A percentile compares a stretch with the other conserved stretches of the same genome.
phyloP scores from a whole-genome alignment of 2,329 filamentous ascomycete species.

The Aspergillus floridensis region DNA sequence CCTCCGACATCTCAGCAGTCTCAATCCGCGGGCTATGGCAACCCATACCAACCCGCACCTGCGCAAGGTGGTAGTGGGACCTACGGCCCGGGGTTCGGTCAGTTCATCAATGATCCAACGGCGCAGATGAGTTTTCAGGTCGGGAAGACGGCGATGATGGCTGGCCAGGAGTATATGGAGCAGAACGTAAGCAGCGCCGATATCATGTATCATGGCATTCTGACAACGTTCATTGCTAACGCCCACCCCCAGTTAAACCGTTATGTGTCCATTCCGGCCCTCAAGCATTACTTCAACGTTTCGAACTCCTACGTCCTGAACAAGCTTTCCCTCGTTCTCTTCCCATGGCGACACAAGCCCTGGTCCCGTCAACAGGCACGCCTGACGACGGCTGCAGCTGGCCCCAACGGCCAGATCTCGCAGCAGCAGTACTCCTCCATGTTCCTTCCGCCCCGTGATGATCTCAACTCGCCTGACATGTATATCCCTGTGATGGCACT shows the following conservation, averaged over 20 bases:
- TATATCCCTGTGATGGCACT: slow-evolving; percentile 98
- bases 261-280: slow-evolving; percentile 85
- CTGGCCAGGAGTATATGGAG: slow-evolving; percentile 91
- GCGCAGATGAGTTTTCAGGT: slow-evolving; percentile 94
- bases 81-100: slow-evolving; percentile 66
- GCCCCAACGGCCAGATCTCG: slow-evolving; percentile 61
- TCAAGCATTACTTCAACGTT: slow-evolving; percentile 99
- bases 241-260: slow-evolving; percentile 60
- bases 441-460: slow-evolving; percentile 89
- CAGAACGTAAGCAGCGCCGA: slow-evolving; percentile 69
- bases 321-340: slow-evolving; percentile 90
- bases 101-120: slow-evolving; percentile 94
- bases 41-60: slow-evolving; percentile 49
- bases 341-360: slow-evolving; percentile 95
- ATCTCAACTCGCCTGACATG: slow-evolving; percentile 98
- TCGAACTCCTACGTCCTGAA: slow-evolving; percentile 94
- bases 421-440: slow-evolving; percentile 52
- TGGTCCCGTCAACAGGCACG: slow-evolving; percentile 86
- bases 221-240: background rate
- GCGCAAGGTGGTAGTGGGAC: slow-evolving; percentile 40
- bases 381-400: slow-evolving; percentile 40
- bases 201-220: background rate
- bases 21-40: slow-evolving; percentile 52
- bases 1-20: slow-evolving; percentile 72
- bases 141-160: slow-evolving; percentile 84